Percentiles rank a stretch among this genome's conserved stretches.
phyloP scores from a whole-genome alignment of 257 asterid genomes.

The Lithospermum erythrorhizon region DNA sequence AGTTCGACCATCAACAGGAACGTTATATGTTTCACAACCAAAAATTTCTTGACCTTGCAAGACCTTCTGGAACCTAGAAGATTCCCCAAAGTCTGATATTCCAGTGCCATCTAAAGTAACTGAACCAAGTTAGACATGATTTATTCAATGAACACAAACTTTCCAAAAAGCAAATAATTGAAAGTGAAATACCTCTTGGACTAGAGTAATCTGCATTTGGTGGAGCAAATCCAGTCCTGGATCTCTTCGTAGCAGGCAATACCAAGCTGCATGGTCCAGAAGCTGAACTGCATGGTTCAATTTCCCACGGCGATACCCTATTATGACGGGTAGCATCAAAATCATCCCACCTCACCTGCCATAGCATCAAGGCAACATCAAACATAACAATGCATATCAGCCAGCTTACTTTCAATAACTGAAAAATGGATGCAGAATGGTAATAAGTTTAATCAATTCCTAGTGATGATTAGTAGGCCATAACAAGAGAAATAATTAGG shows the following conservation, averaged over 20 bases:
- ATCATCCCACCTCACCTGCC: constrained; percentile 95
- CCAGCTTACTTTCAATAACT: not conserved
- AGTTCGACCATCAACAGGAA: constrained; percentile 33
- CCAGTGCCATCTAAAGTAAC: constrained; percentile 47
- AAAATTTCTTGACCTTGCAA: constrained; percentile 99
- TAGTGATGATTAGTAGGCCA: not conserved
- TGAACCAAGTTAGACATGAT: not conserved
- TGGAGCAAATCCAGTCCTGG: constrained; percentile 50
- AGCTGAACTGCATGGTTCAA: constrained; percentile 55
- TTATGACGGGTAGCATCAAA: constrained; percentile 56
- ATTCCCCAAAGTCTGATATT: constrained; percentile 64
- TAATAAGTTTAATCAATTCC: not conserved
- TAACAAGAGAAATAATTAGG: not conserved
- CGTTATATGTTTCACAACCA: constrained; percentile 36
- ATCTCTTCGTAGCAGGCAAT: constrained; percentile 63
- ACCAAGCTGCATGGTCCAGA: constrained; percentile 53
- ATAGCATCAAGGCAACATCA: too few relatives aligned
- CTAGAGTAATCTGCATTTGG: constrained; percentile 44
- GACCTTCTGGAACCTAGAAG: constrained; percentile 90
- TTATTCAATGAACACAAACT: not conserved
- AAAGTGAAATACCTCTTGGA: constrained; percentile 36
- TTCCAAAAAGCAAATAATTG: not conserved
- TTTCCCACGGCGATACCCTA: constrained; percentile 98
- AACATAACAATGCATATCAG: not conserved
- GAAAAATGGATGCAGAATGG: not conserved